These are phyloP conservation scores for Pseudonitzschia multistriata DNA, from an alignment of 108 stramenopile genomes.

Conservation along the genomic window DNA sequence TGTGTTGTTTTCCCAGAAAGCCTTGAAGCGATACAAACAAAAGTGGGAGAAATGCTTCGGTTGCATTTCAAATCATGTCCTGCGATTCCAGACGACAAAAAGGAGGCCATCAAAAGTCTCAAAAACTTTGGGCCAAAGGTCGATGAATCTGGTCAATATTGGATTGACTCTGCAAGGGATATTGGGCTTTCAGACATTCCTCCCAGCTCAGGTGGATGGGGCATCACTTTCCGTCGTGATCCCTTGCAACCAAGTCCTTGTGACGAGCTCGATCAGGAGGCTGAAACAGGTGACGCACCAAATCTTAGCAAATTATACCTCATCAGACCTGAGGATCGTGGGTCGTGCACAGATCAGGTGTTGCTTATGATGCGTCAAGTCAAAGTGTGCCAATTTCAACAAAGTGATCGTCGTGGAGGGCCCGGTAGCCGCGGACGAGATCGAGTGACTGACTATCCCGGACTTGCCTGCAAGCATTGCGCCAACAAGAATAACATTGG, in stretches of 20 bases:
- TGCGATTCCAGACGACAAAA: slow-evolving; percentile 62
- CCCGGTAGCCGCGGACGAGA: slow-evolving; percentile 63
- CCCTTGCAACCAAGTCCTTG: slow-evolving; percentile 72
- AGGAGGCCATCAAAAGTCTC: slow-evolving; percentile 60
- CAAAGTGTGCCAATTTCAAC: slow-evolving; percentile 71
- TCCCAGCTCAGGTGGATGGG: slow-evolving; percentile 38
- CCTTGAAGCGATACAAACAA: slow-evolving; percentile 53
- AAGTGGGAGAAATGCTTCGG: slow-evolving; percentile 75
- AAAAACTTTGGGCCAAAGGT: slow-evolving; percentile 57
- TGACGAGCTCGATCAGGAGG: slow-evolving; percentile 64
- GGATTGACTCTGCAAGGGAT: slow-evolving; percentile 75
- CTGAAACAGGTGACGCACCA: slow-evolving; percentile 25
- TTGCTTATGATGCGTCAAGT: slow-evolving; percentile 73
- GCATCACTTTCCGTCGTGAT: slow-evolving; percentile 62
- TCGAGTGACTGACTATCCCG: slow-evolving; percentile 61
- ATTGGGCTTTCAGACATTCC: slow-evolving; percentile 61
- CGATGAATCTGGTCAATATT: slow-evolving; percentile 69
- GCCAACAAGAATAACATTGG: slow-evolving; percentile 50
- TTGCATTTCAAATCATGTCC: slow-evolving; percentile 68
- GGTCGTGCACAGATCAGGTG: slow-evolving; percentile 71
- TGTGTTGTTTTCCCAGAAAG: slow-evolving; percentile 66
- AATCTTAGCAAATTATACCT: slow-evolving; percentile 37
- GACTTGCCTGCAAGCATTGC: slow-evolving; percentile 62
- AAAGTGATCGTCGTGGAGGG: slow-evolving; percentile 68
- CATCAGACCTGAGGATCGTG: slow-evolving; percentile 53